These are phyloP conservation scores for Amanita rimosa DNA, from an alignment of 768 basidiomycete genomes.

Conservation along the genomic window DNA sequence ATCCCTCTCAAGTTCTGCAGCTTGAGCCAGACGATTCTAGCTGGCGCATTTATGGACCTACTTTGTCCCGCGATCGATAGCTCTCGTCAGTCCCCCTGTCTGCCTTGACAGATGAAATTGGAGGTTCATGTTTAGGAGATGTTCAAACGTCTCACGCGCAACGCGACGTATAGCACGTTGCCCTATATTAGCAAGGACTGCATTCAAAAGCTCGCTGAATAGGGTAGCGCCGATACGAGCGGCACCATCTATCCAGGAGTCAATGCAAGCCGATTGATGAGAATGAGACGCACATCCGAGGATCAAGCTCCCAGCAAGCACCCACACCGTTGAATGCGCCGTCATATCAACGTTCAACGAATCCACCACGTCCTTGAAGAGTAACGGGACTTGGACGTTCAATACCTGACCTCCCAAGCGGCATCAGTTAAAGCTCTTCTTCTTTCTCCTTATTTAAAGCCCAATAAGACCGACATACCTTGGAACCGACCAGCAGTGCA, in stretches of 20 bases:
- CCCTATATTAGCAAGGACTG: slow-evolving; percentile 92
- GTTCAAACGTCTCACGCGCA: slow-evolving; percentile 91
- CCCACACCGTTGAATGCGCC: slow-evolving; percentile 71
- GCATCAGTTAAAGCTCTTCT: background rate
- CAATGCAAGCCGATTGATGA: background rate
- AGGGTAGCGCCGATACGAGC: slow-evolving; percentile 86
- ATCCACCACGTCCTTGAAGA: slow-evolving; percentile 92
- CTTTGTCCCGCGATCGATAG: slow-evolving; percentile 98
- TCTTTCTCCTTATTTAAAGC: too few relatives aligned
- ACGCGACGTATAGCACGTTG: slow-evolving; percentile 92
- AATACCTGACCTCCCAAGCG: slow-evolving; percentile 45
- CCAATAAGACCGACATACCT: slow-evolving; percentile 39
- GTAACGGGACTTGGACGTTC: slow-evolving; percentile 95
- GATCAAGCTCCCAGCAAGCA: slow-evolving; percentile 82
- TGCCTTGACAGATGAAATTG: slow-evolving; percentile 89
- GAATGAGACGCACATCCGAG: slow-evolving; percentile 59
- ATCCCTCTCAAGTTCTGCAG: slow-evolving; percentile 58
- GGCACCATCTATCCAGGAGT: slow-evolving; percentile 56
- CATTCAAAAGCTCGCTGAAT: slow-evolving; percentile 87
- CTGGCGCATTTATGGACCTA: slow-evolving; percentile 22
- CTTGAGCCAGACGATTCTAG: background rate
- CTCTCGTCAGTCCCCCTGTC: slow-evolving; percentile 91
- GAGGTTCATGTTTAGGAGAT: slow-evolving; percentile 83
- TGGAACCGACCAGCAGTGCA: slow-evolving; percentile 68
- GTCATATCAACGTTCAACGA: slow-evolving; percentile 77